phyloP scores from a whole-genome alignment of 176 grass and related monocot species.

The Avena atlantica region DNA sequence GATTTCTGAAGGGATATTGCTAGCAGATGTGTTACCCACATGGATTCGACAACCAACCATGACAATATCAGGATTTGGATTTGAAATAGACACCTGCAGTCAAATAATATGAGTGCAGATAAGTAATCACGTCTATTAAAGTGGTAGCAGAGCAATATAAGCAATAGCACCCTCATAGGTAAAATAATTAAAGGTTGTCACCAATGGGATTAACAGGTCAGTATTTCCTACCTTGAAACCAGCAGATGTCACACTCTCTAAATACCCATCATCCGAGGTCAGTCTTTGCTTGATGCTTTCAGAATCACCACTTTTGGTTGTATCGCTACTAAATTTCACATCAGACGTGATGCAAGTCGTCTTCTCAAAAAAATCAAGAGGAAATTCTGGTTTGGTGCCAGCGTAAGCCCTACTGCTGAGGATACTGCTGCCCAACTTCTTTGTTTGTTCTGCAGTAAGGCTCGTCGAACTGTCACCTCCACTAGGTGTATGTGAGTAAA shows the following conservation, averaged over 20 bases:
- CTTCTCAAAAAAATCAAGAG: conserved; percentile 97
- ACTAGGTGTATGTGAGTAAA: conserved; percentile 76
- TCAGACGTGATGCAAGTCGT: conserved; percentile 81
- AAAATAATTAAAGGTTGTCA: conserved; percentile 26
- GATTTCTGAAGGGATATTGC: conserved; percentile 86
- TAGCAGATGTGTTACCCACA: conserved; percentile 87
- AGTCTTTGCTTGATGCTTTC: conserved; percentile 94
- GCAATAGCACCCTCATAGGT: conserved; percentile 8
- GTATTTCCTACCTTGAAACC: conserved; percentile 83
- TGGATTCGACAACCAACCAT: conserved; percentile 96
- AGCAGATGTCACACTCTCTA: conserved; percentile 70
- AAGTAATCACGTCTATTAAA: conserved; percentile 38
- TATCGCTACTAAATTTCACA: conserved; percentile 81
- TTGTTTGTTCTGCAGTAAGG: conserved; percentile 76
- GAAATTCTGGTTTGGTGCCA: conserved; percentile 82
- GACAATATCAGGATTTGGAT: conserved; percentile 85
- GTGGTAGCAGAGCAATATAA: conserved; percentile 32
- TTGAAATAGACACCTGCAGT: conserved; percentile 78
- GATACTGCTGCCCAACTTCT: conserved; percentile 85
- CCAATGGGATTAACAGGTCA: conserved; percentile 30
- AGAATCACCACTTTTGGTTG: conserved; percentile 81
- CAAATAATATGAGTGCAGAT: conserved; percentile 43
- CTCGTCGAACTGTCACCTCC: conserved; percentile 59
- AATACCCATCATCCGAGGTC: conserved; percentile 82
- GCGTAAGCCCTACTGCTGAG: conserved; percentile 73